These are phyloP conservation scores for Cyclocybe aegerita DNA, from an alignment of 768 basidiomycete genomes.

Conservation along the genomic window DNA sequence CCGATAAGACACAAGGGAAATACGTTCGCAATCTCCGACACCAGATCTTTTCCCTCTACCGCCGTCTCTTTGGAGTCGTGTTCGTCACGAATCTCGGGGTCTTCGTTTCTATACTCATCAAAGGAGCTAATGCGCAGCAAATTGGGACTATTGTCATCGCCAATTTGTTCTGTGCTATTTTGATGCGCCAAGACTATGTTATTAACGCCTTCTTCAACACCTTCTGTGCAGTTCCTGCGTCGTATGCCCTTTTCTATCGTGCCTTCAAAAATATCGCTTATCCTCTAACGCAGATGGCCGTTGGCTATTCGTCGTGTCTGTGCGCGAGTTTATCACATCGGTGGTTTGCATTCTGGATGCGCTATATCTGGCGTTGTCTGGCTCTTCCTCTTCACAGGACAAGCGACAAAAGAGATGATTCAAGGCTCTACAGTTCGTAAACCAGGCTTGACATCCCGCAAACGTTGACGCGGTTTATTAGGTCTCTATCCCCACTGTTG, in stretches of 20 bases:
- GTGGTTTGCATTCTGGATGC: slow-evolving; percentile 60
- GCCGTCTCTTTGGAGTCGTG: slow-evolving; percentile 58
- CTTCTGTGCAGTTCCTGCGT: slow-evolving; percentile 46
- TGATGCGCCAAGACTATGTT: slow-evolving; percentile 57
- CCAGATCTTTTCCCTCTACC: slow-evolving; percentile 55
- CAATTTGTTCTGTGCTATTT: slow-evolving; percentile 48
- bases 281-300: slow-evolving; percentile 43
- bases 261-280: neutral
- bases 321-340: slow-evolving; percentile 59
- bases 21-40: slow-evolving; percentile 52
- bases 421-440: slow-evolving; percentile 30
- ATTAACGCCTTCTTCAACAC: slow-evolving; percentile 57
- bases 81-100: slow-evolving; percentile 54
- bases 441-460: neutral
- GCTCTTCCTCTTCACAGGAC: slow-evolving; percentile 48
- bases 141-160: slow-evolving; percentile 41
- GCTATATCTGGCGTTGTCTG: slow-evolving; percentile 54
- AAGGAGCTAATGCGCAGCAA: slow-evolving; percentile 32
- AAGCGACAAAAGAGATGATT: slow-evolving; percentile 50
- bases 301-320: slow-evolving; percentile 50
- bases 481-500: slow-evolving; percentile 48
- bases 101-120: slow-evolving; percentile 42
- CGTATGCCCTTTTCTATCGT: slow-evolving; percentile 34
- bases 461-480: slow-evolving; percentile 12
- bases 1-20: slow-evolving; percentile 50